Evolutionary conservation across 768 basidiomycete species (phyloP), one percentile per base, ranked within the genome.

Genomic region (Boletales sp.): DNA sequence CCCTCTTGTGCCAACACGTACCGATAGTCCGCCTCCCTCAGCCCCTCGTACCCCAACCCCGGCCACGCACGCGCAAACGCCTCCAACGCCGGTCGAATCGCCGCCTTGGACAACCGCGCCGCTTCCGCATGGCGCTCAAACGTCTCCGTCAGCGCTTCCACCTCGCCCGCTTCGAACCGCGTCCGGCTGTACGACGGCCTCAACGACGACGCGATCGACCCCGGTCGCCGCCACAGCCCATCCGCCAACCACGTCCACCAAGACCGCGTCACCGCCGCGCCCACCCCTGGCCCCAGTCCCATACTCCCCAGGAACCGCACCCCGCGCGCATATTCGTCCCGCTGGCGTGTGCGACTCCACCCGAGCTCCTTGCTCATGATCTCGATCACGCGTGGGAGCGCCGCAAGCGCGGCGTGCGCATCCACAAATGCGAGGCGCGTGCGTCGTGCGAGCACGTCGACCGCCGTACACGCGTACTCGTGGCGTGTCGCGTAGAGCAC

Each of bases 381-480:
- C 50, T 91, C 90, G 53, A 95, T 84, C 43, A 99, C 86, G 29
- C 79, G 78, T 3, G 94, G 94, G 44, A 99, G 82, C 0, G 87
- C 82, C 27, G 86, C 82, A 30, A 94, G 78, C 0, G 95, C 86
- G 1, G 87, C 88, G 50, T 86, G 85, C 0, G 84, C 87, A 66
- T 97, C 94, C 57, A 98, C 83, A 80, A 97, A 98, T 8, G 90
- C 85, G 27, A 99, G 78, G n/a, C 95, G 87, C 10, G 89, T 88
- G 51, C 94, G 86, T 1, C 95, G 86, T 2, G 91, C 90, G 63
- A 98, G 83, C 57, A 98, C 88, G 69, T 99, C 95, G 50, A 87
- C 75, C 11, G 94, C 90, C n/a, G 87, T 94, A 51, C 82, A 80
- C 0, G 94, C 95, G 69, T 95, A 97, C 72, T 99, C 95, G 66